Percentiles rank a stretch among this genome's conserved stretches.
Evolutionary conservation across 2,329 filamentous ascomycete genomes (phyloP).

Genomic region (Apiospora kogelbergensis): DNA sequence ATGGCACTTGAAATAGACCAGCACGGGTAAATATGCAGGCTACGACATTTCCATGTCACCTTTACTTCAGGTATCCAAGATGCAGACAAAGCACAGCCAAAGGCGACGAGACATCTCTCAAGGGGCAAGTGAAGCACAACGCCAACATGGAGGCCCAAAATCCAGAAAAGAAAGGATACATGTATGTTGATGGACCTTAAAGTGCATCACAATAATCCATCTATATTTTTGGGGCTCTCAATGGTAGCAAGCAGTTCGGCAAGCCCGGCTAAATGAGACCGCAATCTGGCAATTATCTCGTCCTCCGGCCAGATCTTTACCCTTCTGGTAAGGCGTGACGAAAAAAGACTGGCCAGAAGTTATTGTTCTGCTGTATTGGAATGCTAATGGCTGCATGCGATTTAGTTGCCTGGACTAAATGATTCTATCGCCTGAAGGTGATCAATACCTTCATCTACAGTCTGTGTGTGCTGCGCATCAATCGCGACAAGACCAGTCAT

Average conservation of each 20-base stretch:
- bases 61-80: too few relatives aligned
- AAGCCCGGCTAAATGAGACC: not conserved
- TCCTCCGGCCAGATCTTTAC: not conserved
- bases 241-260: not conserved
- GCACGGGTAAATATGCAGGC: too few relatives aligned
- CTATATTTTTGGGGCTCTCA: not conserved
- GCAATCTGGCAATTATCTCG: not conserved
- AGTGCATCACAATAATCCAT: not conserved
- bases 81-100: not conserved
- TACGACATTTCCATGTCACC: too few relatives aligned
- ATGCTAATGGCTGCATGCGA: not conserved
- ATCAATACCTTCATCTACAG: not conserved
- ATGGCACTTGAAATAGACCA: too few relatives aligned
- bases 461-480: not conserved
- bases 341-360: not conserved
- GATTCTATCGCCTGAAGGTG: not conserved
- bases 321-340: not conserved
- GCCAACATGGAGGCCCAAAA: not conserved
- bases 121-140: not conserved
- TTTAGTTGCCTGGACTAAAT: not conserved
- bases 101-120: not conserved
- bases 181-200: not conserved
- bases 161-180: not conserved
- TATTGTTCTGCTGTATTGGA: not conserved
- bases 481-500: not conserved